A percentile compares a stretch with the other conserved stretches of the same genome.
Conservation (phyloP, 2,329 filamentous ascomycete species). For the Fusarium keratoplasticum region DNA sequence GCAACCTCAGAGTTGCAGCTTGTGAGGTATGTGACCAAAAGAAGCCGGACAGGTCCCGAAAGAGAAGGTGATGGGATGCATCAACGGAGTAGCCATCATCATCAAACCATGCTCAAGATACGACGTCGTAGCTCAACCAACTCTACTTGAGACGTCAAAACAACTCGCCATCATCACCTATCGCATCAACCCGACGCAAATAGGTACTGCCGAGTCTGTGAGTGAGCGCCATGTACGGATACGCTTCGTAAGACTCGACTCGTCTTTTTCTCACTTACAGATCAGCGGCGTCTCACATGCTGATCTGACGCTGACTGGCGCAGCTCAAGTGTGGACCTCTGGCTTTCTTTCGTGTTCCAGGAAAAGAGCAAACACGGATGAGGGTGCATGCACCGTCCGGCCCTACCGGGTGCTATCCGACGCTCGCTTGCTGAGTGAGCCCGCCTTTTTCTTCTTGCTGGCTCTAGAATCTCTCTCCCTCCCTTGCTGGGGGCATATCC, state of each 20-base stretch:
- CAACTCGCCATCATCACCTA: neutral
- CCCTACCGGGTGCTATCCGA: slow-evolving; percentile 29
- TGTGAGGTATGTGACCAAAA: slow-evolving; percentile 21
- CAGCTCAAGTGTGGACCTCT: slow-evolving; percentile 10
- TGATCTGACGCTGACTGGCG: slow-evolving; percentile 26
- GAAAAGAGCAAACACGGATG: slow-evolving; percentile 27
- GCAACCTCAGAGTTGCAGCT: neutral
- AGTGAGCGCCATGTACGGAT: neutral
- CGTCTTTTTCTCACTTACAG: slow-evolving; percentile 1
- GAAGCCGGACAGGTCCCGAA: neutral
- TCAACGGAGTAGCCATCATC: slow-evolving; percentile 2
- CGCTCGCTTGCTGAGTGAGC: neutral
- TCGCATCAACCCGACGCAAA: neutral
- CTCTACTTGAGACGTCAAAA: neutral
- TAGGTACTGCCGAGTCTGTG: neutral
- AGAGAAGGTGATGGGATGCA: neutral
- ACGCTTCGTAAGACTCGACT: slow-evolving; percentile 21
- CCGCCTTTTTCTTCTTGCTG: slow-evolving; percentile 26
- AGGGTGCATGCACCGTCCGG: slow-evolving; percentile 12
- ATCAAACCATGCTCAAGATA: neutral
- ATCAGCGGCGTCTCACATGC: slow-evolving; percentile 23
- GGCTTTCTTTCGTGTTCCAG: slow-evolving; percentile 25
- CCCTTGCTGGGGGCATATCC: slow-evolving; percentile 17
- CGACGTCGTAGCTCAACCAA: neutral
- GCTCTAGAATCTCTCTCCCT: slow-evolving; percentile 9